Evolutionary conservation across 1,284 basidiomycete species (phyloP).

Genomic region (Trichosporon sp.): DNA sequence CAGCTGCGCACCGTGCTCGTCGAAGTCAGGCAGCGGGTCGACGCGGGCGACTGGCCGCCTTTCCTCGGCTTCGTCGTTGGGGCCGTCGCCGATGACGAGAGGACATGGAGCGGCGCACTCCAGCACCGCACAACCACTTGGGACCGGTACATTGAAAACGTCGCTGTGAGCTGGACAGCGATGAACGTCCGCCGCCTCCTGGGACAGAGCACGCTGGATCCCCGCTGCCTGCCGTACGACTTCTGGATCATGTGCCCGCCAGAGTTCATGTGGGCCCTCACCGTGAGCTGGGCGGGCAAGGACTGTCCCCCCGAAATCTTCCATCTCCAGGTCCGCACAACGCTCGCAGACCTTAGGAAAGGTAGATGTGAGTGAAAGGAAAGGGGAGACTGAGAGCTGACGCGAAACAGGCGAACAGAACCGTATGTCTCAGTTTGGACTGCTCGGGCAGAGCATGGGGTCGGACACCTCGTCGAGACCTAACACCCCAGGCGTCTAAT

Average conservation of each 20-base stretch:
- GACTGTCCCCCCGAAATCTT: constrained; percentile 13
- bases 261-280: constrained; percentile 18
- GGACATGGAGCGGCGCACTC: constrained; percentile 10
- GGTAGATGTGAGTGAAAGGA: neutral
- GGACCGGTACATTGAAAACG: constrained; percentile 9
- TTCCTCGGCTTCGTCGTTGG: constrained; percentile 16
- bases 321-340: constrained; percentile 16
- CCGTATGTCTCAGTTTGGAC: neutral
- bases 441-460: neutral
- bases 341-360: constrained; percentile 9
- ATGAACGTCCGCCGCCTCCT: constrained; percentile 18
- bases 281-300: neutral
- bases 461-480: constrained; percentile 7
- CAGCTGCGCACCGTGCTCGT: constrained; percentile 16
- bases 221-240: constrained; percentile 15
- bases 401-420: constrained; percentile 6
- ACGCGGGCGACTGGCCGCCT: constrained; percentile 13
- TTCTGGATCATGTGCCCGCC: constrained; percentile 19
- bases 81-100: constrained; percentile 13
- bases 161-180: constrained; percentile 2
- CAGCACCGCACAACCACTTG: constrained; percentile 15
- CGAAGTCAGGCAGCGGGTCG: constrained; percentile 3
- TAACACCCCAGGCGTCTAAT: neutral
- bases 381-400: neutral
- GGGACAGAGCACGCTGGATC: constrained; percentile 13